These are phyloP conservation scores for Cyclostephanos invisitatus DNA, from an alignment of 108 stramenopile genomes.

Conservation along the genomic window DNA sequence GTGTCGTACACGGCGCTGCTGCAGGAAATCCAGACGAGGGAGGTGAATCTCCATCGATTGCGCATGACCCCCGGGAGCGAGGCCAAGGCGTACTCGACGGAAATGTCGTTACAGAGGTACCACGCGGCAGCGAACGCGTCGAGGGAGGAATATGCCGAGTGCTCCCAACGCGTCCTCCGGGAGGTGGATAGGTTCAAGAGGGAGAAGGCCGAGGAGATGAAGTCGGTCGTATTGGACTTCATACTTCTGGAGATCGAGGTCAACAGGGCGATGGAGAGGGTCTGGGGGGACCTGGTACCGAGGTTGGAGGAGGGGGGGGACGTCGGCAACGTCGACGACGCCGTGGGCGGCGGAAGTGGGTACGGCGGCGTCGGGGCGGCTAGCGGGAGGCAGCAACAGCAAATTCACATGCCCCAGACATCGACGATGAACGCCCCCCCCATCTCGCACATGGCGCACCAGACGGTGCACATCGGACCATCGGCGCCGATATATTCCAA, in stretches of 20 bases:
- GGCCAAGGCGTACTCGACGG: constrained; percentile 81
- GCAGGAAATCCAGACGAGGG: constrained; percentile 75
- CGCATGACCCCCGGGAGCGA: constrained; percentile 81
- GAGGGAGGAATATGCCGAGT: constrained; percentile 84
- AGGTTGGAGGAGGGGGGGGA: constrained; percentile 67
- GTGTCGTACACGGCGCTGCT: constrained; percentile 78
- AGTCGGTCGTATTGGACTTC: constrained; percentile 88
- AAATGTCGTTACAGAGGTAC: constrained; percentile 81
- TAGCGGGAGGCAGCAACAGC: constrained; percentile 8
- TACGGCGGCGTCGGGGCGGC: neutral
- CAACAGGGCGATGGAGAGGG: constrained; percentile 90
- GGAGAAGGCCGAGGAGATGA: constrained; percentile 96
- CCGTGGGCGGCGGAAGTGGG: neutral
- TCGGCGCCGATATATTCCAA: constrained; percentile 36
- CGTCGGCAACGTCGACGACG: neutral
- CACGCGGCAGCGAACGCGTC: constrained; percentile 77
- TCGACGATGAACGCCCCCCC: constrained; percentile 3
- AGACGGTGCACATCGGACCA: constrained; percentile 20
- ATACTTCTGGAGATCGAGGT: constrained; percentile 93
- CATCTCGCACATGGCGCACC: constrained; percentile 26
- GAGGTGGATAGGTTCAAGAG: constrained; percentile 97
- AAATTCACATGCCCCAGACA: constrained; percentile 1
- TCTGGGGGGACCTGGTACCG: constrained; percentile 89
- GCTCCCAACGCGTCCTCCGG: constrained; percentile 86
- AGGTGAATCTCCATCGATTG: constrained; percentile 58